Percentiles rank a stretch among this genome's conserved stretches.
These are phyloP conservation scores for Amylostereum chailletii DNA, from an alignment of 1,284 basidiomycete genomes.

Conservation along the genomic window DNA sequence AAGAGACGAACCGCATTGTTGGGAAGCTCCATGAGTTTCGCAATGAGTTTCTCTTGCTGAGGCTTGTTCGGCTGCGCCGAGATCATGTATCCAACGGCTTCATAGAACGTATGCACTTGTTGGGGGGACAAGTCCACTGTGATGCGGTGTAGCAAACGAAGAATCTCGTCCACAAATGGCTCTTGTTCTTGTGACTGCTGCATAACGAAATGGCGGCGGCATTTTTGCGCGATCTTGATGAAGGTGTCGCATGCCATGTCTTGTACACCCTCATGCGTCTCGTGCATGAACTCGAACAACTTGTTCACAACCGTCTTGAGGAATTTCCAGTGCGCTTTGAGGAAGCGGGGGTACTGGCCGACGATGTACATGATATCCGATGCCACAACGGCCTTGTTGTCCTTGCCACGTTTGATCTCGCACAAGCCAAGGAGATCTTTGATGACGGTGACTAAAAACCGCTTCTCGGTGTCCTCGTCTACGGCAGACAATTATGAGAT, in stretches of 20 bases:
- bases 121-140: constrained; percentile 93
- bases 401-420: constrained; percentile 98
- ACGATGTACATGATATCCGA: constrained; percentile 99
- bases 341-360: constrained; percentile 98
- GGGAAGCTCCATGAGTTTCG: constrained; percentile 94
- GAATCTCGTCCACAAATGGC: constrained; percentile 97
- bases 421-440: constrained; percentile 95
- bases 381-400: constrained; percentile 99
- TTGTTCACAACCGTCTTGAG: constrained; percentile 99
- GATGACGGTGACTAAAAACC: constrained; percentile 98
- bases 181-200: constrained; percentile 96
- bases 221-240: constrained; percentile 99
- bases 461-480: constrained; percentile 98
- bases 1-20: constrained; percentile 78
- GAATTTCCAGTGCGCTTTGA: constrained; percentile 99
- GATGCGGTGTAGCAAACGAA: constrained; percentile 87
- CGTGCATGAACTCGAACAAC: constrained; percentile 99
- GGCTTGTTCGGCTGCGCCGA: constrained; percentile 97
- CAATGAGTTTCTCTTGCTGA: constrained; percentile 91
- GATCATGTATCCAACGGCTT: constrained; percentile 99
- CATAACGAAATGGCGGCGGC: constrained; percentile 97
- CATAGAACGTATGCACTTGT: constrained; percentile 96
- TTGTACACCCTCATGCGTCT: constrained; percentile 99
- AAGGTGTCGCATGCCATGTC: constrained; percentile 99
- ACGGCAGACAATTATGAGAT: constrained; percentile 8